Evolutionary conservation across 2,329 filamentous ascomycete genomes (phyloP).

Genomic region (Penicillium sp.): DNA sequence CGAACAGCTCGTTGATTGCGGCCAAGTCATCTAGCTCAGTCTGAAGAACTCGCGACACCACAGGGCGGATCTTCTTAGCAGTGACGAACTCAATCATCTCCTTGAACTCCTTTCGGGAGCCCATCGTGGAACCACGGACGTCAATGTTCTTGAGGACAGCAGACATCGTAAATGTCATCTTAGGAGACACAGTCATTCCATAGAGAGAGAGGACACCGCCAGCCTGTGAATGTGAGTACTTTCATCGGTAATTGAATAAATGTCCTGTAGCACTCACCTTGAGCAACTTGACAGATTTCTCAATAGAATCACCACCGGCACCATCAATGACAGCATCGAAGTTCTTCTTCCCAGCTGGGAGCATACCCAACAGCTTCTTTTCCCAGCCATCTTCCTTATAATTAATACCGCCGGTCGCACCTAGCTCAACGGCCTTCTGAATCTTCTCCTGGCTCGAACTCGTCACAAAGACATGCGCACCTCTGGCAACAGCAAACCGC

Average conservation of each 20-base stretch:
- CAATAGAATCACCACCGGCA: constrained; percentile 80
- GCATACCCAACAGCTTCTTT: constrained; percentile 59
- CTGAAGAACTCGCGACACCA: constrained; percentile 71
- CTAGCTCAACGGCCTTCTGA: constrained; percentile 64
- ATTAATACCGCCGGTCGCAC: constrained; percentile 75
- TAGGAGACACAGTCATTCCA: constrained; percentile 84
- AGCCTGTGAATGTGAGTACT: constrained; percentile 40
- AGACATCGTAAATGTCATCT: constrained; percentile 81
- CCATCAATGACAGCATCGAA: constrained; percentile 87
- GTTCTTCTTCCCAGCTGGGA: constrained; percentile 64
- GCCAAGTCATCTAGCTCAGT: constrained; percentile 68
- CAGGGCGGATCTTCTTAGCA: constrained; percentile 68
- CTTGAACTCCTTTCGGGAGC: constrained; percentile 81
- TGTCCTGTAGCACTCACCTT: constrained; percentile 50
- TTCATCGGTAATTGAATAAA: background rate
- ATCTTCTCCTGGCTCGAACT: constrained; percentile 75
- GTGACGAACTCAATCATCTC: constrained; percentile 85
- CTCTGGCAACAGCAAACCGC: constrained; percentile 72
- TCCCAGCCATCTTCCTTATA: constrained; percentile 83
- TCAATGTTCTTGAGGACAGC: constrained; percentile 87
- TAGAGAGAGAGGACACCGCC: constrained; percentile 85
- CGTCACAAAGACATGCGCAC: constrained; percentile 78
- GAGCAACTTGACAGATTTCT: constrained; percentile 64
- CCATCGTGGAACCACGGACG: constrained; percentile 84
- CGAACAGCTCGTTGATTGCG: constrained; percentile 79